phyloP scores from a whole-genome alignment of 2,329 filamentous ascomycete genomes.

The Stachybotrys elegans region DNA sequence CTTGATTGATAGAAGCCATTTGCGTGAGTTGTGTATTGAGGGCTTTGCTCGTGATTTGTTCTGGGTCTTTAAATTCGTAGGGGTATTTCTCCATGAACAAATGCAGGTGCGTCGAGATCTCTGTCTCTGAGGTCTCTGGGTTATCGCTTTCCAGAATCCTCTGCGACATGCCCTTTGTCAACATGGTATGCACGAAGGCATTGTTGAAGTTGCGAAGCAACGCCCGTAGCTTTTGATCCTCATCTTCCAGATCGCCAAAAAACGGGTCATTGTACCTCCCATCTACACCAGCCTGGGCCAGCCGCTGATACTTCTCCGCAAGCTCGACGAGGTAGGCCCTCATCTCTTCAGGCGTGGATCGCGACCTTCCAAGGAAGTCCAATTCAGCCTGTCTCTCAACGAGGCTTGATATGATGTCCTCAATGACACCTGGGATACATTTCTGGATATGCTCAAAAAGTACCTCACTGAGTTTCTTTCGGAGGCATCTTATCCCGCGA shows the following conservation, averaged over 20 bases:
- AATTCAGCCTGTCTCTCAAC: constrained; percentile 13
- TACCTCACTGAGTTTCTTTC: constrained; percentile 27
- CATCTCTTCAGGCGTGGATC: constrained; percentile 18
- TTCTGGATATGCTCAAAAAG: constrained; percentile 22
- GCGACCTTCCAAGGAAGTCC: constrained; percentile 12
- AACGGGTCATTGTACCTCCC: constrained; percentile 29
- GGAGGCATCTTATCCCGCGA: constrained; percentile 24
- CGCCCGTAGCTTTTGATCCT: constrained; percentile 21
- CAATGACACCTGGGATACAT: constrained; percentile 19
- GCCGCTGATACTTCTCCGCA: constrained; percentile 27
- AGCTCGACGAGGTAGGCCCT: constrained; percentile 28
- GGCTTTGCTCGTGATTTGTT: constrained; percentile 7
- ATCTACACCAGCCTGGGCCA: constrained; percentile 21
- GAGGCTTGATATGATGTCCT: constrained; percentile 19
- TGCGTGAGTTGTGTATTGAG: constrained; percentile 22
- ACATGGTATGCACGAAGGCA: constrained; percentile 21
- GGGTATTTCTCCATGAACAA: constrained; percentile 16
- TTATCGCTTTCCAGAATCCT: constrained; percentile 7
- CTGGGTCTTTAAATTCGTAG: constrained; percentile 24
- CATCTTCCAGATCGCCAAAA: constrained; percentile 22
- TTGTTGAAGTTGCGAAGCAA: constrained; percentile 23
- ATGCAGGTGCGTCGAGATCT: constrained; percentile 21
- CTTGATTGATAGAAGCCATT: constrained; percentile 30
- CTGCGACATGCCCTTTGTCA: constrained; percentile 15
- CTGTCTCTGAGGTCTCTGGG: neutral